A percentile compares a stretch with the other conserved stretches of the same genome.
These are phyloP conservation scores for Cunninghamia lanceolata DNA, from an alignment of 75 land plant genomes.

Conservation along the genomic window DNA sequence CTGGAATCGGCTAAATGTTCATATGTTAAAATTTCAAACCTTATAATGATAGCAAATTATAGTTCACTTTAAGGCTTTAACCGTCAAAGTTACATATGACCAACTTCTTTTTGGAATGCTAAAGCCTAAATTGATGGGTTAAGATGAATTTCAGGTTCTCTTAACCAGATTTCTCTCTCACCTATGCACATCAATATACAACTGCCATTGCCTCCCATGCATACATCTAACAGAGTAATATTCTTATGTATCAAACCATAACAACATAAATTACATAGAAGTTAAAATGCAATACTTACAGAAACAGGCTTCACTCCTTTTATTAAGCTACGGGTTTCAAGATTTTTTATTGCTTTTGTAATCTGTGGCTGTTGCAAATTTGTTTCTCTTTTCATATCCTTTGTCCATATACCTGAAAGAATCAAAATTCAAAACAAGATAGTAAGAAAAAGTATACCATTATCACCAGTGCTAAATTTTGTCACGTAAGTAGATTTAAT, in stretches of 20 bases:
- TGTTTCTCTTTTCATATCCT: conserved; percentile 27
- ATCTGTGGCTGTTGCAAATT: conserved; percentile 44
- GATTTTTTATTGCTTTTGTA: conserved; percentile 34
- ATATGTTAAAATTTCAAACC: neutral
- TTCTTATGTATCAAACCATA: neutral
- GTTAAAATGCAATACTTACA: conserved; percentile 3
- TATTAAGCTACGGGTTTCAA: conserved; percentile 29
- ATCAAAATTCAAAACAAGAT: conserved; percentile 2
- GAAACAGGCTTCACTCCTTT: conserved; percentile 30
- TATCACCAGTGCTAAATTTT: neutral
- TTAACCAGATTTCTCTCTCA: neutral
- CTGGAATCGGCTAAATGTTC: neutral
- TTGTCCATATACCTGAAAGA: conserved; percentile 37
- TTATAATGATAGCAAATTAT: neutral
- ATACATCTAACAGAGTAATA: neutral
- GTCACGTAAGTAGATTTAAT: neutral
- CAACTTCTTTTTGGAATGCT: neutral
- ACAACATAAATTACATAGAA: neutral
- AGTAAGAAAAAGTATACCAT: neutral
- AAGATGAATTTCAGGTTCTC: neutral
- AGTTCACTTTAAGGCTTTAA: neutral
- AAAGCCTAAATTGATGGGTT: neutral
- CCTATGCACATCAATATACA: neutral
- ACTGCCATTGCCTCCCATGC: neutral
- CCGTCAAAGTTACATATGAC: neutral